Percentiles rank a stretch among this genome's conserved stretches.
Conservation (phyloP, 2,329 filamentous ascomycete species). For the Fusarium musae region DNA sequence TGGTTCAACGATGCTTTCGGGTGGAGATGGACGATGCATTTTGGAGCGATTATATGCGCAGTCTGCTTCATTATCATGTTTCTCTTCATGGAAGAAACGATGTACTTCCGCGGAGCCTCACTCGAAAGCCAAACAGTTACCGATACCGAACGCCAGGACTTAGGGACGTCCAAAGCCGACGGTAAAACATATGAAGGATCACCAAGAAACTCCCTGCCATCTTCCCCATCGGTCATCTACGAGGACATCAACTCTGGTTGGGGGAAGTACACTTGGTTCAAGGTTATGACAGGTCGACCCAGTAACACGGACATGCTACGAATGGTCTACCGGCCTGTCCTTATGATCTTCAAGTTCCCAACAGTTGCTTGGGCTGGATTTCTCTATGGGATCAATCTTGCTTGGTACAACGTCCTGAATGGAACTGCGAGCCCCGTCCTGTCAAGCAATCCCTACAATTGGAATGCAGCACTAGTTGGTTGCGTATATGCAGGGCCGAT, state of each 20-base stretch:
- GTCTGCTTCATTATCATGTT: background rate
- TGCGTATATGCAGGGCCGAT: background rate
- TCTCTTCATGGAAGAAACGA: slow-evolving; percentile 3
- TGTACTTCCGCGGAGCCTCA: background rate
- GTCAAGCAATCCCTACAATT: background rate
- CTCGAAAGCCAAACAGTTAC: background rate
- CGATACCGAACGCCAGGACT: background rate
- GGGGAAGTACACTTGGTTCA: background rate
- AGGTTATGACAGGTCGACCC: background rate
- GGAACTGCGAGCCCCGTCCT: background rate
- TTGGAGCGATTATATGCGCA: background rate
- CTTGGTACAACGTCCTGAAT: slow-evolving; percentile 5
- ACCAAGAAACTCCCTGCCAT: background rate
- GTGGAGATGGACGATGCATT: slow-evolving; percentile 1
- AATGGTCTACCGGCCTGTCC: background rate
- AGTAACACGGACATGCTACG: background rate
- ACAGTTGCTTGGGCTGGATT: background rate
- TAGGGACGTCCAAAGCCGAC: background rate
- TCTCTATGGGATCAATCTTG: background rate
- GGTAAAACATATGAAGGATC: background rate
- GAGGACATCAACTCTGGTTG: background rate
- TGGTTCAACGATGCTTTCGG: background rate
- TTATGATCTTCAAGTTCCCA: background rate
- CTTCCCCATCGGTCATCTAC: background rate
- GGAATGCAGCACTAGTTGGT: background rate